A percentile compares a stretch with the other conserved stretches of the same genome.
These are phyloP conservation scores for Alternaria gansuensis DNA, from an alignment of 2,329 filamentous ascomycete genomes.

Conservation along the genomic window DNA sequence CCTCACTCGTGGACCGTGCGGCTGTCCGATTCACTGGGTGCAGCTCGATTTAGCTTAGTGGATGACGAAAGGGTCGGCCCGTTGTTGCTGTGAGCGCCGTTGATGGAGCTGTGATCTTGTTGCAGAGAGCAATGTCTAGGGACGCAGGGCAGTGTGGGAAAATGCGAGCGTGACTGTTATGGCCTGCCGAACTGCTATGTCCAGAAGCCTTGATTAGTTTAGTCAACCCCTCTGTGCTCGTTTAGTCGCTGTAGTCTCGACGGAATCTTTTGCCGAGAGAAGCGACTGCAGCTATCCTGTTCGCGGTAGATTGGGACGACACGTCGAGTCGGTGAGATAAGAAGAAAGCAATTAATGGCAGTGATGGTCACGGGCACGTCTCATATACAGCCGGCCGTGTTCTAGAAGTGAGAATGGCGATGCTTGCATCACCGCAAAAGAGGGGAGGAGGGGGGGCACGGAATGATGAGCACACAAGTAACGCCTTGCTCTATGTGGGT, in stretches of 20 bases:
- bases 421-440: conserved; percentile 34
- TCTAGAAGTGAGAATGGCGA: conserved; percentile 25
- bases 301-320: conserved; percentile 28
- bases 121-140: conserved; percentile 15
- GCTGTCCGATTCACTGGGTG: conserved; percentile 34
- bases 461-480: conserved; percentile 24
- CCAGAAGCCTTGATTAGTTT: conserved; percentile 24
- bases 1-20: conserved; percentile 29
- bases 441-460: conserved; percentile 10
- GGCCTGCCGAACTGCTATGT: conserved; percentile 17
- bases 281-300: conserved; percentile 36
- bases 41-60: conserved; percentile 36
- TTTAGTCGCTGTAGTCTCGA: conserved; percentile 32
- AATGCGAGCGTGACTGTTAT: conserved; percentile 15
- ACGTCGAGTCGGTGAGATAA: conserved; percentile 27
- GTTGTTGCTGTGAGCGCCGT: conserved; percentile 35
- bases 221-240: conserved; percentile 34
- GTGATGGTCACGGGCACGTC: conserved; percentile 43
- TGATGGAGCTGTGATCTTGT: conserved; percentile 16
- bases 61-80: conserved; percentile 50
- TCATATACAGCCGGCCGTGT: conserved; percentile 30
- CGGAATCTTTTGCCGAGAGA: conserved; percentile 39
- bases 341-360: conserved; percentile 29
- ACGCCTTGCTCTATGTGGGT: conserved; percentile 34
- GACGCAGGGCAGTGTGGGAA: conserved; percentile 12